These are phyloP conservation scores for Aspergillus uvarum DNA, from an alignment of 2,329 filamentous ascomycete species.

Conservation along the genomic window DNA sequence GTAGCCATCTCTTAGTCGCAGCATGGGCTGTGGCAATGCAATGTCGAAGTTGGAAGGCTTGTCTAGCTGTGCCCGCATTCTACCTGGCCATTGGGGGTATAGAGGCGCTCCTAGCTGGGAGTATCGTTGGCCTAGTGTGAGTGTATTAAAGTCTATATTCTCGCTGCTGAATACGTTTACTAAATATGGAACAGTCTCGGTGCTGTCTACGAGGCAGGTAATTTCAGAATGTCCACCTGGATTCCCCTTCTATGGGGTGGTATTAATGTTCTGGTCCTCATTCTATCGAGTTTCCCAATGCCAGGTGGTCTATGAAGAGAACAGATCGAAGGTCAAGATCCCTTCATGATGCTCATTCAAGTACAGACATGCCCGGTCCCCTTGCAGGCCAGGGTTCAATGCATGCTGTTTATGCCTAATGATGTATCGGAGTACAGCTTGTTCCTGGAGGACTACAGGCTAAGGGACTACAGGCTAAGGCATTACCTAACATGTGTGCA, in stretches of 20 bases:
- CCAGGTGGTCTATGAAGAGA: slow-evolving; percentile 72
- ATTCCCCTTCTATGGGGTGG: slow-evolving; percentile 86
- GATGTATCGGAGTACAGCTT: background rate
- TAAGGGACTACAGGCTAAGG: background rate
- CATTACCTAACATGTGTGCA: background rate
- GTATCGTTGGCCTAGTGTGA: slow-evolving; percentile 76
- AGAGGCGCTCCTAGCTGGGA: slow-evolving; percentile 77
- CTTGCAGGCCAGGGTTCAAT: background rate
- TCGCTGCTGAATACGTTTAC: background rate
- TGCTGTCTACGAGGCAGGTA: slow-evolving; percentile 76
- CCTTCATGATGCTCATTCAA: background rate
- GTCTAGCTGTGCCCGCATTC: slow-evolving; percentile 71
- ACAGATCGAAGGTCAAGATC: background rate
- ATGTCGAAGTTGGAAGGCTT: slow-evolving; percentile 46
- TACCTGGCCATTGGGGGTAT: slow-evolving; percentile 71
- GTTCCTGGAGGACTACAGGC: background rate
- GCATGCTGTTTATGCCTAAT: slow-evolving; percentile 30
- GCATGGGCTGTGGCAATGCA: slow-evolving; percentile 72
- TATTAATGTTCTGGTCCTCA: slow-evolving; percentile 77
- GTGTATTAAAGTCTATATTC: slow-evolving; percentile 34
- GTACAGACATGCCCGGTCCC: background rate
- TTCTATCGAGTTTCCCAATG: slow-evolving; percentile 89
- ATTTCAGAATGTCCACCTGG: slow-evolving; percentile 92
- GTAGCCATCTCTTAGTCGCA: slow-evolving; percentile 72
- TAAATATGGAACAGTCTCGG: slow-evolving; percentile 60